Base-by-base conservation (phyloP, 495 filamentous ascomycete genomes). In the Tuber aestivum region DNA sequence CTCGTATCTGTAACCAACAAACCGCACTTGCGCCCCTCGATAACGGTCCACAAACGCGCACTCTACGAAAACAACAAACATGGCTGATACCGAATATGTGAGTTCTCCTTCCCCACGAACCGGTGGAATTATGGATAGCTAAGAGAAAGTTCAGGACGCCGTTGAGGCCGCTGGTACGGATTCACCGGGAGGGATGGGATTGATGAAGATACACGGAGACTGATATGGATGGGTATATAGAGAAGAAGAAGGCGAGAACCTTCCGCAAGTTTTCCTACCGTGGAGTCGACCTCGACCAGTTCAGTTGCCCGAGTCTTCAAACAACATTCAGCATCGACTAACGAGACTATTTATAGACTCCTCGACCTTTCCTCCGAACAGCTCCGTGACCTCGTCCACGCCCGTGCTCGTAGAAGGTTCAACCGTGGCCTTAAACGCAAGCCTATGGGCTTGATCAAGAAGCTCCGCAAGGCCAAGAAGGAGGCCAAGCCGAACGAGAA, bases 191-290 rank as follows among this genome's bases (percentile, higher is more conserved):
- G 69, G n/a, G 71, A 38, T 68, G 3, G 37, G 65, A 65, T 41
- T 77, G 68, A 37, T 44, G 23, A 45, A 40, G 50, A 9, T 42
- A 61, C 41, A 38, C 32, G 72, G 70, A 61, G 69, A 35, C 41
- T 69, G 72, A 68, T 68, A 77, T 83, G 50, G 76, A 44, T 40
- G 70, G 74, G 56, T 44, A 14, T 35, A 83, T 56, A 83, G 95
- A 97, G 91, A 89, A 97, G 87, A 97, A 99, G 93, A 97, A 93
- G 90, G 95, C 90, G 88, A 97, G 95, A 94, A 88, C 93, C 84
- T 98, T 98, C 93, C 92, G 94, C 88, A 98, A 98, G 91, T 99
- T 99, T 86, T 95, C 95, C 82, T 99, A 97, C 92, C 94, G 95
- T 85, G 95, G 95, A 82, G 92, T 98, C 86, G 95, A 99, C 86